phyloP scores from a whole-genome alignment of 2,329 filamentous ascomycete species.

The Alternaria tenuissima region DNA sequence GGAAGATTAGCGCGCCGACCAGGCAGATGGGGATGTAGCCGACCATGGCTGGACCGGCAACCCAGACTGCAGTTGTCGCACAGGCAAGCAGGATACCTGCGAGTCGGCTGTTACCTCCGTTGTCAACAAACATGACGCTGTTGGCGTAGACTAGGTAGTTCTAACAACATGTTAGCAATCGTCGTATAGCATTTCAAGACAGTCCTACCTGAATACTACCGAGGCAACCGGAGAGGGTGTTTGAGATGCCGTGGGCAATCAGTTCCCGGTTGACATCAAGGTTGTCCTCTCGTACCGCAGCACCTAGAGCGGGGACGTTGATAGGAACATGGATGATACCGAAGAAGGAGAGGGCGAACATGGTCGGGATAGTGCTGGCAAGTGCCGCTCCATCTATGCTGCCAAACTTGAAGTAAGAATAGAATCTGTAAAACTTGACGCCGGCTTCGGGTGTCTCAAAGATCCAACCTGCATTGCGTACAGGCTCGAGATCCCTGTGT shows the following conservation, averaged over 20 bases:
- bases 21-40: conserved; percentile 97
- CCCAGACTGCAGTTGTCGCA: conserved; percentile 81
- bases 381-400: conserved; percentile 85
- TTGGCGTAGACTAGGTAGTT: conserved; percentile 99
- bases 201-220: conserved; percentile 77
- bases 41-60: conserved; percentile 86
- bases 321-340: conserved; percentile 97
- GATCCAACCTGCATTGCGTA: conserved; percentile 85
- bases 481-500: conserved; percentile 68
- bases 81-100: conserved; percentile 85
- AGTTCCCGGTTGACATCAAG: conserved; percentile 90
- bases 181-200: fast-evolving
- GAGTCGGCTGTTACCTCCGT: conserved; percentile 84
- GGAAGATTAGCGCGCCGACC: conserved; percentile 92
- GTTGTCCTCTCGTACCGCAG: conserved; percentile 91
- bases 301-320: conserved; percentile 91
- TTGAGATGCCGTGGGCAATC: conserved; percentile 91
- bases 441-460: conserved; percentile 84
- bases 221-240: conserved; percentile 82
- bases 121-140: conserved; percentile 94
- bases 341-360: conserved; percentile 97
- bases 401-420: conserved; percentile 88
- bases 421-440: conserved; percentile 98
- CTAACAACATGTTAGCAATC: conserved; percentile 52
- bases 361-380: conserved; percentile 84